Base-by-base conservation (phyloP, 169 alveolate species). In the Cryptosporidium meleagridis region DNA sequence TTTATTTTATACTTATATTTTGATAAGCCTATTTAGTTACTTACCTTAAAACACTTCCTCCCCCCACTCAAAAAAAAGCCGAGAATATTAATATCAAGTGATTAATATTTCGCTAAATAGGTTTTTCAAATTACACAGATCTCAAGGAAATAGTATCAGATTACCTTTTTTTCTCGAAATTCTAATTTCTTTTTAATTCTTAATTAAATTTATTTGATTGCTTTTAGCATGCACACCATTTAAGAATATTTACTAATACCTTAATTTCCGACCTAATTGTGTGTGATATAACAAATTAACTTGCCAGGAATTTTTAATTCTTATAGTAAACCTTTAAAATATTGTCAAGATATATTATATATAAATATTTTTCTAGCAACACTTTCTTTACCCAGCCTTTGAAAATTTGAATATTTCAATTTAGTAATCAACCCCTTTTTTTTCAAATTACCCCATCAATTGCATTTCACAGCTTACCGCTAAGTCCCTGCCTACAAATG, bases 401-500 rank as follows among this genome's bases (percentile, higher is more conserved):
- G 37, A 26, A 10, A 55, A 55, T 9, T 26, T 21, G 3, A 65
- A 37, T 65, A 21, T 12, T 61, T 37, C 65, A 26, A 44, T 44
- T 9, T 21, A 71, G 23, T 18, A 29, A 7, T 14, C 65, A 18
- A 3, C 65, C 48, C 16, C 3, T 26, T 31, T 71, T 45, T 6
- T 51, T 29, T 31, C 35, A 31, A 31, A 31, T 31, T 71, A n/a
- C 33, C 65, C 51, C 69, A 29, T 35, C 33, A n/a, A 31, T 37
- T 65, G 72, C 72, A 65, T 35, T 65, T 65, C 51, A 31, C 44
- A 65, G 3, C 14, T 65, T 65, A 29, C 72, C 72, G 72, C 72
- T 26, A 65, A 65, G 72, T 65, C 72, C 72, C 72, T 65, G 72
- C 72, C 72, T 65, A 65, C 72, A 31, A 26, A 33, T 35, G 52